Evolutionary conservation across 2,329 filamentous ascomycete genomes (phyloP), one percentile per base, ranked within the genome.

Genomic region (Ilyonectria robusta): DNA sequence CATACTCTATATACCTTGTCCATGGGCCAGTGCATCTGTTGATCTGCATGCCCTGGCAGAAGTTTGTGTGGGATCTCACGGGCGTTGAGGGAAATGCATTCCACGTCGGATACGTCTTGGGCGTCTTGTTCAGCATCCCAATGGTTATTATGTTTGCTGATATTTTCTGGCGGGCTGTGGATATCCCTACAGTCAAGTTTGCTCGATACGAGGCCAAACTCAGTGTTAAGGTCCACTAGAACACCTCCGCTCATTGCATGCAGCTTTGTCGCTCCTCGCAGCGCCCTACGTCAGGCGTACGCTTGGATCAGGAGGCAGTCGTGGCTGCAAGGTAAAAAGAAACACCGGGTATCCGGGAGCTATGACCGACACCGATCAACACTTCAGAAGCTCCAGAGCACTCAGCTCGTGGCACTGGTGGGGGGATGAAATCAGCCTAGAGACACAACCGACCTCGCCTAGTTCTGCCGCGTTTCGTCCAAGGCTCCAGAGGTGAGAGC

Each of bases 1-100:
- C 87, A 59, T 91, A 88, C 74, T 85, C 87, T 55, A 75, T 91
- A 26, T 91, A 91, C 76, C 83, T 91, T 15, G 86, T 90, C 80
- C 89, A 91, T 74, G 87, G 88, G 0, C 85, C 87, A 4, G 83
- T 85, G 3, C 82, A 86, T 73, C 86, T 88, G 71, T 83, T 84
- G 2, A 71, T 86, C 19, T 87, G 87, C 11, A 89, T 88, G 70
- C 80, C 83, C 40, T 83, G 84, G 65, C 82, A 88, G 73, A 81
- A 81, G 37, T 82, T 83, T 78, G 84, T 81, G 1, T 88, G 84
- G 77, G 75, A 77, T 13, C 46, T 85, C 42, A 87, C 84, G 0
- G 87, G 87, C 6, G 78, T 78, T 5, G 84, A 87, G 60, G 83
- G 81, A 17, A 70, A 75, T 55, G 79, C 76, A 71, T 89, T 86